Conservation (phyloP, 257 asterid genomes). For the Mitragyna speciosa region DNA sequence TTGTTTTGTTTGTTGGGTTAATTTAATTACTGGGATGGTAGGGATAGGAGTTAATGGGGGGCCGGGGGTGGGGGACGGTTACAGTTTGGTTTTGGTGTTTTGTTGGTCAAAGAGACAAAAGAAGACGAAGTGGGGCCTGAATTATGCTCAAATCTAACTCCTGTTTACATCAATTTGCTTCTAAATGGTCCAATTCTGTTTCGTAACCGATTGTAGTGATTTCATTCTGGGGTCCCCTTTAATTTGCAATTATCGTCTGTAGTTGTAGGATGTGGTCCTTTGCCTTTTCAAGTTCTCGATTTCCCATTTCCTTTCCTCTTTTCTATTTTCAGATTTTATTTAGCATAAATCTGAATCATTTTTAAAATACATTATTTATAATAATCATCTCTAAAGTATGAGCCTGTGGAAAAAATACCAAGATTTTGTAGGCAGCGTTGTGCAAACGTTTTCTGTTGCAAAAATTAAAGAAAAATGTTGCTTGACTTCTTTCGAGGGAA, state of each 20-base stretch:
- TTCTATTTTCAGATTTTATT: background rate
- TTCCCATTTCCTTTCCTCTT: background rate
- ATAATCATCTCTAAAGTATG: no score
- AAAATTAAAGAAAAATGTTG: no score
- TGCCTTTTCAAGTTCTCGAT: background rate
- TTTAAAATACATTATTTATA: no score
- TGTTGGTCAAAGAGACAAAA: constrained; percentile 45
- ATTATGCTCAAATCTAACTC: constrained; percentile 36
- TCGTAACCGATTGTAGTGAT: background rate
- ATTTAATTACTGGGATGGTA: constrained; percentile 12
- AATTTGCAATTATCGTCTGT: background rate
- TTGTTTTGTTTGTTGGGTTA: background rate
- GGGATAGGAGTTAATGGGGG: background rate
- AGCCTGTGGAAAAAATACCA: no score
- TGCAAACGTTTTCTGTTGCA: no score
- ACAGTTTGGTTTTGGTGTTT: constrained; percentile 10
- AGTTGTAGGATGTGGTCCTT: background rate
- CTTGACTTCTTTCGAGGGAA: no score
- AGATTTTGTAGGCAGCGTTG: background rate
- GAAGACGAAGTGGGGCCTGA: constrained; percentile 17
- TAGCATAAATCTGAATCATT: no score
- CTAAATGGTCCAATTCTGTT: constrained; percentile 23
- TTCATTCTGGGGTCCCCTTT: constrained; percentile 15
- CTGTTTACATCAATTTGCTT: constrained; percentile 25
- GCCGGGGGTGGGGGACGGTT: background rate